Percentiles rank a stretch among this genome's conserved stretches.
Conservation (phyloP, 2,329 filamentous ascomycete species). For the Lasiodiplodia hormozganensis region DNA sequence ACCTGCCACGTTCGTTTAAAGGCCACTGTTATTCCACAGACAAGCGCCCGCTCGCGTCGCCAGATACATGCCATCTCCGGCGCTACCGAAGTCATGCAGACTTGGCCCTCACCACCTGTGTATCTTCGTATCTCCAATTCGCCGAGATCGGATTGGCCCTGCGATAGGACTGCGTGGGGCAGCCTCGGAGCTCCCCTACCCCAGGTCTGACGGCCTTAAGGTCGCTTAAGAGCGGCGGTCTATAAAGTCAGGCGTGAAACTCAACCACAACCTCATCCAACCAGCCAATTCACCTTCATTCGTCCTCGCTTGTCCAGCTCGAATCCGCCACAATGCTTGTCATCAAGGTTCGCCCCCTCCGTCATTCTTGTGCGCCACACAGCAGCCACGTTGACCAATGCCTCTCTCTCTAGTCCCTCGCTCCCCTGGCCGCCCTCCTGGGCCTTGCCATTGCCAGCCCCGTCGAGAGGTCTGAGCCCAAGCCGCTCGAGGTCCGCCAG, state of each 20-base stretch:
- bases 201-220: conserved; percentile 11
- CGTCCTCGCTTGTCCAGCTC: background rate
- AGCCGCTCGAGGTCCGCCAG: conserved; percentile 46
- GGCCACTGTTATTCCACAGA: background rate
- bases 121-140: conserved; percentile 21
- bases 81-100: conserved; percentile 27
- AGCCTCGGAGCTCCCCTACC: conserved; percentile 21
- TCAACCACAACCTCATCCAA: background rate
- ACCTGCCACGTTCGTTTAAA: conserved; percentile 16
- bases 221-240: background rate
- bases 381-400: conserved; percentile 4
- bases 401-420: conserved; percentile 12
- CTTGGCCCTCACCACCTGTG: conserved; percentile 4
- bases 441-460: conserved; percentile 35
- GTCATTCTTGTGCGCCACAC: conserved; percentile 23
- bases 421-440: conserved; percentile 30
- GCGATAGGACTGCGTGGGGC: conserved; percentile 7
- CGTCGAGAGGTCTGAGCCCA: conserved; percentile 6
- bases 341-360: conserved; percentile 13
- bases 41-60: conserved; percentile 9
- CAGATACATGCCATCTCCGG: conserved; percentile 14
- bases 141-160: background rate
- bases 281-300: background rate
- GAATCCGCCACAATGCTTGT: conserved; percentile 6
- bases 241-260: background rate